Evolutionary conservation across 192 early-diverging fungal genomes (phyloP).

Genomic region (Helicostylum pulchrum): DNA sequence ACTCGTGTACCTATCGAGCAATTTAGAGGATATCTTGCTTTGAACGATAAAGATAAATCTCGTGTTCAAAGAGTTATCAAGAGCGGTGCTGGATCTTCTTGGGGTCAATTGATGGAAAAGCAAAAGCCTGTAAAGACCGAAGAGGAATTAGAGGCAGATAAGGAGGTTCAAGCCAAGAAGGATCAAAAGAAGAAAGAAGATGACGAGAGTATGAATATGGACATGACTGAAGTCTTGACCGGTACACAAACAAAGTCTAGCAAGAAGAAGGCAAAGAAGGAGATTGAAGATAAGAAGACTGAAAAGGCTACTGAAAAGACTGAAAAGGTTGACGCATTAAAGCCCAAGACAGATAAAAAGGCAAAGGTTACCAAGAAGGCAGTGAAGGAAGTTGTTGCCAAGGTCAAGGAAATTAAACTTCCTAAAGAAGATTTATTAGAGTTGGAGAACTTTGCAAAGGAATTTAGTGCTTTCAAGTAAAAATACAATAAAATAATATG

Average conservation of each 20-base stretch:
- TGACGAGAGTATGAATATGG: conserved; percentile 13
- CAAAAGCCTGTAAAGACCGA: conserved; percentile 4
- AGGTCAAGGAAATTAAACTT: conserved; percentile 8
- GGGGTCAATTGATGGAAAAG: conserved; percentile 14
- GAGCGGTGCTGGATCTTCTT: conserved; percentile 35
- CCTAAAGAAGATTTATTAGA: conserved; percentile 21
- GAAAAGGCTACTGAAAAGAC: neutral
- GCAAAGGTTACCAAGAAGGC: conserved; percentile 12
- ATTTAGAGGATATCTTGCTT: conserved; percentile 43
- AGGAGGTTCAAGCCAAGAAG: conserved; percentile 7
- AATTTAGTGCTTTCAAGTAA: conserved; percentile 8
- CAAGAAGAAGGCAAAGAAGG: conserved; percentile 7
- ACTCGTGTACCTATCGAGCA: conserved; percentile 44
- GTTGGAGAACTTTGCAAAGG: conserved; percentile 19
- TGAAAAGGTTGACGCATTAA: neutral
- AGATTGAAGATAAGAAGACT: neutral
- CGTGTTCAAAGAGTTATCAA: conserved; percentile 42
- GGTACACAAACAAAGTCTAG: conserved; percentile 13
- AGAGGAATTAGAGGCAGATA: conserved; percentile 4
- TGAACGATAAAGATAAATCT: conserved; percentile 44
- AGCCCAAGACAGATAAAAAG: neutral
- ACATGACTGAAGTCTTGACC: conserved; percentile 22
- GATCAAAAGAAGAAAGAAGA: conserved; percentile 25
- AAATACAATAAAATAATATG: neutral
- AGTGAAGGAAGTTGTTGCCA: neutral